Conservation (phyloP, 192 early-diverging fungal species). For the Umbelopsis ramanniana region DNA sequence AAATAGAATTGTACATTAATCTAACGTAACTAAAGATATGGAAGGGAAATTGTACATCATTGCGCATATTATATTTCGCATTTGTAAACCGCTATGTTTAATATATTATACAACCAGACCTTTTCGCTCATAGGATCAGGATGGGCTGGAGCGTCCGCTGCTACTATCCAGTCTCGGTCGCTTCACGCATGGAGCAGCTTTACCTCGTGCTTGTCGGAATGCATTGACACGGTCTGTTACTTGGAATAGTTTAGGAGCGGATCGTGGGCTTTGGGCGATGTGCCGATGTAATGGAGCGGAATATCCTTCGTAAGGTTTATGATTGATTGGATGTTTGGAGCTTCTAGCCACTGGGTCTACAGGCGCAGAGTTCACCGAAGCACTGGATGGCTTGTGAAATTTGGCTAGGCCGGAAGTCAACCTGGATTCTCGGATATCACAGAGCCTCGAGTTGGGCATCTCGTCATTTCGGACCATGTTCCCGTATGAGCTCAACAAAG, state of each 20-base stretch:
- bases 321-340: too few relatives aligned
- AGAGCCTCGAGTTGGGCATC: too few relatives aligned
- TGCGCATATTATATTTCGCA: not conserved
- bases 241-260: not conserved
- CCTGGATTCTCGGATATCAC: too few relatives aligned
- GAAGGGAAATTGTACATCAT: not conserved
- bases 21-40: not conserved
- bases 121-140: too few relatives aligned
- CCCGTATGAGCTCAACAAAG: too few relatives aligned
- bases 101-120: too few relatives aligned
- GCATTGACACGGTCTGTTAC: slow-evolving; percentile 8
- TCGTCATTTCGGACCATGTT: too few relatives aligned
- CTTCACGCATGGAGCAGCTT: not conserved
- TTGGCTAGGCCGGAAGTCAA: too few relatives aligned
- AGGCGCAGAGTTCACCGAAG: too few relatives aligned
- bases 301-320: not conserved
- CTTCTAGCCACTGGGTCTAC: too few relatives aligned
- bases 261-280: not conserved
- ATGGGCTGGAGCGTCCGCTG: too few relatives aligned
- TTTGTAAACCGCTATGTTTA: not conserved
- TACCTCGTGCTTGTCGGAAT: not conserved
- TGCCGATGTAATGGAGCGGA: not conserved
- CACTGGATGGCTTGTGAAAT: too few relatives aligned
- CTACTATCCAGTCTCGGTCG: not conserved
- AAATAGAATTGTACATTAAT: not conserved